Evolutionary conservation across 441 rosid species (phyloP), one percentile per base, ranked within the genome.

Genomic region (Jatropha multifida): DNA sequence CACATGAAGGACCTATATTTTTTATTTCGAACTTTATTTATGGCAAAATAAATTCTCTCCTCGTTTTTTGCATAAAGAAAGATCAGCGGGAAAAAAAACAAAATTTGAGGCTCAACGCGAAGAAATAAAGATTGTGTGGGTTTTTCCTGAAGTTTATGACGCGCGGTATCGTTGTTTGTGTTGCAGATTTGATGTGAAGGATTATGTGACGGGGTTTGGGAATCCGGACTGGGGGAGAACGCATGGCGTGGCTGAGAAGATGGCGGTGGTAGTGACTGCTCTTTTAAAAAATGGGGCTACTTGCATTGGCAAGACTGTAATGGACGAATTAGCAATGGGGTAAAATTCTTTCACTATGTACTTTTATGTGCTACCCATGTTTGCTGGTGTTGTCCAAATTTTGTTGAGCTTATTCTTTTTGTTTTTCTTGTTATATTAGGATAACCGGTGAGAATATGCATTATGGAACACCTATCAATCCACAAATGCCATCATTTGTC

Each of bases 311-410:
- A 92, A 88, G 85, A 93, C 99, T 27, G 86, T 93, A 76, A 85
- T 92, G 87, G 94, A 88, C 68, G 98, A 95, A 85, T 79, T 95
- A 80, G 91, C 88, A 68, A 86, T 88, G 74, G 98, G 99, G 98
- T 93, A 86, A 69, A 54, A 32, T 64, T 58, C 26, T 46, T 14
- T 27, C 23, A 46, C 18, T 52, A 4, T 54, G 18, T 62, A 17
- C 61, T 49, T 72, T 14, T 46, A n/a, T n/a, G 49, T 15, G 26
- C 42, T 5, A 40, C 10, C 26, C 42, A 3, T 6, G 1, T 6
- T 56, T n/a, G 32, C 23, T 1, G 58, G 11, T 3, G 11, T 48
- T 54, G 63, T 23, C 5, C 13, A 69, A 42, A 1, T 61, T 73
- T 68, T 68, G 61, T 18, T 63, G 3, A 3, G 15, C 2, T 27